Percentiles rank a stretch among this genome's conserved stretches.
Conservation (phyloP, 495 filamentous ascomycete species). For the Lasiosphaeris hirsuta region DNA sequence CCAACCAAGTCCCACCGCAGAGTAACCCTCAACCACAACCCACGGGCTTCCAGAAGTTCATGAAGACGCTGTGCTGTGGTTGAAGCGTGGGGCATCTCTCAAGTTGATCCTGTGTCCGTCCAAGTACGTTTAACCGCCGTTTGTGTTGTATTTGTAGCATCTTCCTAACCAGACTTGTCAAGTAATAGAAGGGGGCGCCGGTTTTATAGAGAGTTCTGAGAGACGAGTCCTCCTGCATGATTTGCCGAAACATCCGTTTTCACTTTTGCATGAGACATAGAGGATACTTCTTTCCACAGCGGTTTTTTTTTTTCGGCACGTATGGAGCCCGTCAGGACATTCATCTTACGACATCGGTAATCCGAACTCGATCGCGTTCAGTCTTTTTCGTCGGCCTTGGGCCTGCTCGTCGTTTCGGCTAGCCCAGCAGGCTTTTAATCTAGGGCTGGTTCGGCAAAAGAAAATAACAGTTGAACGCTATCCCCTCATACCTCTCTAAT, state of each 20-base stretch:
- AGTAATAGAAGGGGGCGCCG: conserved; percentile 9
- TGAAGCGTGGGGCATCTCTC: conserved; percentile 34
- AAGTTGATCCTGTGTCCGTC: conserved; percentile 12
- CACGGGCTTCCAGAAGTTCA: conserved; percentile 65
- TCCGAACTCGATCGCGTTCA: conserved; percentile 15
- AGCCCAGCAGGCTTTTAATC: conserved; percentile 14
- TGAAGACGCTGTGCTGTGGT: conserved; percentile 82
- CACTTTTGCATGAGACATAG: conserved; percentile 34
- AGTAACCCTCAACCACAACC: conserved; percentile 48
- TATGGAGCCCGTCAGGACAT: conserved; percentile 23
- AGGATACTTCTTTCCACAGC: conserved; percentile 32
- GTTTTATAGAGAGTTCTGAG: conserved; percentile 24
- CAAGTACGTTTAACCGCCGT: conserved; percentile 13
- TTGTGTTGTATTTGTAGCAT: not conserved
- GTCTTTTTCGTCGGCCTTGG: conserved; percentile 13
- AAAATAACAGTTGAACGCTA: conserved; percentile 3
- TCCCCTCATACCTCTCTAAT: conserved; percentile 26
- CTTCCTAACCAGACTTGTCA: conserved; percentile 5
- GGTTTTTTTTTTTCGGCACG: conserved; percentile 20
- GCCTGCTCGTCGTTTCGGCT: conserved; percentile 15
- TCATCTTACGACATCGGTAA: conserved; percentile 29
- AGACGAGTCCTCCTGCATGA: conserved; percentile 28
- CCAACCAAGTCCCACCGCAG: conserved; percentile 37
- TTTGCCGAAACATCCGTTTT: conserved; percentile 26
- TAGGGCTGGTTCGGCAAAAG: conserved; percentile 3